phyloP scores from a whole-genome alignment of 2,329 filamentous ascomycete species.

The Knufia fluminis region DNA sequence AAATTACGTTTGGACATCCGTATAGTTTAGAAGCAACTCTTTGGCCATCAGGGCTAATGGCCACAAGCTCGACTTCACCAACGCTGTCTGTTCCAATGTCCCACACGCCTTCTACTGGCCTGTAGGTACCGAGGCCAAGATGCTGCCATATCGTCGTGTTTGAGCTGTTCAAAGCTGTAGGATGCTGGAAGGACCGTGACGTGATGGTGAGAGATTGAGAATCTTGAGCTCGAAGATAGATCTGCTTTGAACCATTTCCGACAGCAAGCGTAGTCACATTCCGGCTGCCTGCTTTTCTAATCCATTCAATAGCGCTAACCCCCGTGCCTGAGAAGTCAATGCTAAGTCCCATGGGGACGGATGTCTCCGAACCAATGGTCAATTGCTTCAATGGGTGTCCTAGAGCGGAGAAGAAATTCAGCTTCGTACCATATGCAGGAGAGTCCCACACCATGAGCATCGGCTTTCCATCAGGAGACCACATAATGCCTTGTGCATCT shows the following conservation, averaged over 20 bases:
- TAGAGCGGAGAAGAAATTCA: slow-evolving; percentile 19
- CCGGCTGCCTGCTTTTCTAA: background rate
- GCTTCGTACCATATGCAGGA: slow-evolving; percentile 14
- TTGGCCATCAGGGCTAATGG: slow-evolving; percentile 13
- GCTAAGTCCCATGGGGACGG: background rate
- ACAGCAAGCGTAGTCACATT: slow-evolving; percentile 11
- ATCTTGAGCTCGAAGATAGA: slow-evolving; percentile 13
- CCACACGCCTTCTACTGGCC: slow-evolving; percentile 9
- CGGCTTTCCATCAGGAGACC: slow-evolving; percentile 16
- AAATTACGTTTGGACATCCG: slow-evolving; percentile 12
- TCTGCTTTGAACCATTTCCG: slow-evolving; percentile 14
- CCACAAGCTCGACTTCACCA: slow-evolving; percentile 12
- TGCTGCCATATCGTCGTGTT: slow-evolving; percentile 19
- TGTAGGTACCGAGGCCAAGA: background rate
- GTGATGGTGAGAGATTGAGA: slow-evolving; percentile 9
- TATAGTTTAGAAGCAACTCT: slow-evolving; percentile 15
- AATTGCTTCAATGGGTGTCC: slow-evolving; percentile 19
- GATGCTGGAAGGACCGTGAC: slow-evolving; percentile 9
- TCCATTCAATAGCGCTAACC: slow-evolving; percentile 10
- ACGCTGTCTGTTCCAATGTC: slow-evolving; percentile 12
- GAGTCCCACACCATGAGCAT: slow-evolving; percentile 18
- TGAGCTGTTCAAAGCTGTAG: slow-evolving; percentile 14
- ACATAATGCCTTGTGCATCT: slow-evolving; percentile 19
- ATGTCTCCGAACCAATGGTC: slow-evolving; percentile 12
- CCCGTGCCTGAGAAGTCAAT: slow-evolving; percentile 8